Base-by-base conservation (phyloP, 1,284 basidiomycete species). In the Leccinum cinnamomeum region DNA sequence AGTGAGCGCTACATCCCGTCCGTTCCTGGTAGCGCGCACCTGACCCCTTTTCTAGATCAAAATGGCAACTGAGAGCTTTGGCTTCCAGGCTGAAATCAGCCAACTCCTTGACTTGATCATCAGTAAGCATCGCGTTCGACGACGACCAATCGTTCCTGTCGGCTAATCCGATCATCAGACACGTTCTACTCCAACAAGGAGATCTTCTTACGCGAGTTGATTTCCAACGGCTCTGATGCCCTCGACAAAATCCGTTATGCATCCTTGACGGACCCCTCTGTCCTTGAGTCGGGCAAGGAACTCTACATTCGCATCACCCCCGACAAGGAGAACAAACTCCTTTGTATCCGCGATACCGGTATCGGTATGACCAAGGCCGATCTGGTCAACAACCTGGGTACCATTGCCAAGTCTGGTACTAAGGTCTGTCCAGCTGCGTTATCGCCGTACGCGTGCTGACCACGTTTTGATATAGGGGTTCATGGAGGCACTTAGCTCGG, bases 111-210 rank as follows among this genome's bases (percentile, higher is more conserved):
- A 95, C 82, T 81, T 95, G 75, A 95, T 95, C 81, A 94, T 94
- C 84, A 94, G 91, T 92, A 72, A 61, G 87, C 80, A 56, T 25
- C 55, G 7, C 53, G 25, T 39, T 39, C 8, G 53, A 56, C 50
- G 25, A 55, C 53, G 28, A 23, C 54, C 30, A 37, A 20, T 30
- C 16, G 11, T 44, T 5, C 46, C 0, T 58, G 57, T 53, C 4
- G 30, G 53, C 59, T 65, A 25, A 65, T 46, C 4, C 4, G 46
- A 60, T 61, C 50, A 18, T 44, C 61, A 94, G 93, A 96, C 84
- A 96, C 94, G 66, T 97, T 97, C 86, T 97, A 97, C 88, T 95
- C 92, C 66, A 97, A 97, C 88, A 97, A 97, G 85, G 95, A 96
- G 83, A 97, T 97, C 78, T 97, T 97, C 87, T 88, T 97, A 72